phyloP scores from a whole-genome alignment of 2,329 filamentous ascomycete genomes.

The Chaetomiaceae sp. region DNA sequence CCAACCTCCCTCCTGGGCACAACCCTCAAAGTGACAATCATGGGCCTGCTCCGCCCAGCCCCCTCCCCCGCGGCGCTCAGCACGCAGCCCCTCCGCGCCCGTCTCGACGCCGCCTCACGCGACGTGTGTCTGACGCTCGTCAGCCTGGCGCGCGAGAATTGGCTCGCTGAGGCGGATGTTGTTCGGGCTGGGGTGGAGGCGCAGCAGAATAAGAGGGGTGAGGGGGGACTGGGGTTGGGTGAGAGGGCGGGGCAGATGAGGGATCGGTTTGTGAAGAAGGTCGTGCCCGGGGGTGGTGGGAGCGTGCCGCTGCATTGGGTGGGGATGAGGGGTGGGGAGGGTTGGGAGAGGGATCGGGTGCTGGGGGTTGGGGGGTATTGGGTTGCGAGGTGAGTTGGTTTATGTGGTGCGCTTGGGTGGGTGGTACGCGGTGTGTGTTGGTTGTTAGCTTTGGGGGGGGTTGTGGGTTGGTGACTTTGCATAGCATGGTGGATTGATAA shows the following conservation, averaged over 20 bases:
- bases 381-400: slow-evolving; percentile 14
- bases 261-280: neutral
- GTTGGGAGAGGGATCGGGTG: slow-evolving; percentile 19
- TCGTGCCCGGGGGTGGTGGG: neutral
- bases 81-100: slow-evolving; percentile 20
- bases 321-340: slow-evolving; percentile 19
- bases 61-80: slow-evolving; percentile 11
- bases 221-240: slow-evolving; percentile 3
- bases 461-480: too few species aligned
- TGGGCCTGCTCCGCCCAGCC: slow-evolving; percentile 53
- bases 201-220: slow-evolving; percentile 29
- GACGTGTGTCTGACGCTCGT: slow-evolving; percentile 42
- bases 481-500: too few species aligned
- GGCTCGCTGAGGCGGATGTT: slow-evolving; percentile 39
- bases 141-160: slow-evolving; percentile 43
- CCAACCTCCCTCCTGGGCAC: slow-evolving; percentile 39
- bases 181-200: slow-evolving; percentile 33
- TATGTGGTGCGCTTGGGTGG: too few species aligned
- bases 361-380: slow-evolving; percentile 24
- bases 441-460: too few species aligned
- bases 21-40: slow-evolving; percentile 49
- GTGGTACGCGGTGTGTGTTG: too few species aligned
- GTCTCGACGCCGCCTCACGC: slow-evolving; percentile 31
- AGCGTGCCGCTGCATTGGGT: slow-evolving; percentile 17
- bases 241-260: slow-evolving; percentile 12